These are phyloP conservation scores for Vigna mungo DNA, from an alignment of 306 rosid species.

Conservation along the genomic window DNA sequence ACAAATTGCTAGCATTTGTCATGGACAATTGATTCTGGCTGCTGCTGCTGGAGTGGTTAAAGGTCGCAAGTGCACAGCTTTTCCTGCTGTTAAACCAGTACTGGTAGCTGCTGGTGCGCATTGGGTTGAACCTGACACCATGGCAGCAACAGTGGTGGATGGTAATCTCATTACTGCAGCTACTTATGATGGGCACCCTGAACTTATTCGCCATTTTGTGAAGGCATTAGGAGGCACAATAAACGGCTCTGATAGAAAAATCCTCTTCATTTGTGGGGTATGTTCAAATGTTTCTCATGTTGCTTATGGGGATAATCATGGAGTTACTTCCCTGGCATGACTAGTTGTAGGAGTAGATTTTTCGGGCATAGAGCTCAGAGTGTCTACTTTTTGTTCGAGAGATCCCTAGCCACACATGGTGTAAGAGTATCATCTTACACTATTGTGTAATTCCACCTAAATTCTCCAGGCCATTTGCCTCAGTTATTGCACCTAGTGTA, in stretches of 20 bases:
- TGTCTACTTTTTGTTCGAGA: slow-evolving; percentile 13
- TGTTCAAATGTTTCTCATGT: slow-evolving; percentile 36
- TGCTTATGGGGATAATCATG: slow-evolving; percentile 9
- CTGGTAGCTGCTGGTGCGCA: slow-evolving; percentile 79
- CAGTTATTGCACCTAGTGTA: slow-evolving; percentile 7
- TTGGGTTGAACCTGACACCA: slow-evolving; percentile 83
- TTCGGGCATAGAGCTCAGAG: background rate
- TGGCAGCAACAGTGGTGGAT: slow-evolving; percentile 64
- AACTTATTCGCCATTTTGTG: slow-evolving; percentile 62
- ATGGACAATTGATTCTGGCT: slow-evolving; percentile 83
- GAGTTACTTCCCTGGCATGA: slow-evolving; percentile 20
- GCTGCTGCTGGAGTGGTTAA: slow-evolving; percentile 77
- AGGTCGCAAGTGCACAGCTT: slow-evolving; percentile 78
- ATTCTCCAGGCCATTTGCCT: slow-evolving; percentile 17
- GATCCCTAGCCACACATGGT: background rate
- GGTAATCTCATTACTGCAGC: slow-evolving; percentile 72
- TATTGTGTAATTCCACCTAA: slow-evolving; percentile 15
- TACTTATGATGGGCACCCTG: slow-evolving; percentile 67
- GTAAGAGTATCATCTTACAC: background rate
- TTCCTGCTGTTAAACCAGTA: slow-evolving; percentile 61
- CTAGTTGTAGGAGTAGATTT: slow-evolving; percentile 28
- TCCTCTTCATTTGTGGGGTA: slow-evolving; percentile 95
- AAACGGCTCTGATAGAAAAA: slow-evolving; percentile 63
- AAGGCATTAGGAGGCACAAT: slow-evolving; percentile 83
- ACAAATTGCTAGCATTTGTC: slow-evolving; percentile 79